Conservation (phyloP, 2,329 filamentous ascomycete species). For the Monilinia polystroma region DNA sequence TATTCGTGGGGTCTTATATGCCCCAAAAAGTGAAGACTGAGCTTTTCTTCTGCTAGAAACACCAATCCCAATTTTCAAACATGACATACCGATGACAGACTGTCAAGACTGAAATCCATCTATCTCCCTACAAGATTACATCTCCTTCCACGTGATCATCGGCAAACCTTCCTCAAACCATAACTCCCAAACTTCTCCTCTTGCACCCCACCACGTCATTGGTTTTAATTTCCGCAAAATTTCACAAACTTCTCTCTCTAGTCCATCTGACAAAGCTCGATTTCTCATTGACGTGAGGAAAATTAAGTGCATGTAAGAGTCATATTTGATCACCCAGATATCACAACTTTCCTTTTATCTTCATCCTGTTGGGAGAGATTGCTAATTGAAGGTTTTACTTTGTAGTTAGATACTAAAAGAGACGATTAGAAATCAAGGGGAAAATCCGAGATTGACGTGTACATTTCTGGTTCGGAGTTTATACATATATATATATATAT, state of each 20-base stretch:
- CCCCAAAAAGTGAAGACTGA: too few relatives aligned
- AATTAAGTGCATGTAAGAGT: background rate
- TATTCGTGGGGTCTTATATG: too few relatives aligned
- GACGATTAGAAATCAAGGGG: background rate
- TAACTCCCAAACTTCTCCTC: too few relatives aligned
- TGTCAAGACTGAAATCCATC: too few relatives aligned
- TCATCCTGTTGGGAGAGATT: background rate
- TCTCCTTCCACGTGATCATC: slow-evolving; percentile 1
- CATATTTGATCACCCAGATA: background rate
- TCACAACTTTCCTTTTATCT: background rate
- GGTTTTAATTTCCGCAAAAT: background rate
- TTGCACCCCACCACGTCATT: background rate
- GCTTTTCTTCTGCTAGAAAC: too few relatives aligned
- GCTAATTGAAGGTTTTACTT: background rate
- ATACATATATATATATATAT: too few relatives aligned
- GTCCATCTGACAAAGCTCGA: slow-evolving; percentile 1
- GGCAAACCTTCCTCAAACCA: slow-evolving; percentile 2
- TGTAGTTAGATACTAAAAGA: background rate
- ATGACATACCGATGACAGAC: too few relatives aligned
- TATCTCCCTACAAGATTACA: too few relatives aligned
- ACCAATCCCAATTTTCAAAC: too few relatives aligned
- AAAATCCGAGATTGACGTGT: too few relatives aligned
- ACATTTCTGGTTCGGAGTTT: background rate
- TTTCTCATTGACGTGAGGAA: background rate
- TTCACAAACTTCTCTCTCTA: background rate